Conservation (phyloP, 2,329 filamentous ascomycete species). For the Aspergillus clavatus region DNA sequence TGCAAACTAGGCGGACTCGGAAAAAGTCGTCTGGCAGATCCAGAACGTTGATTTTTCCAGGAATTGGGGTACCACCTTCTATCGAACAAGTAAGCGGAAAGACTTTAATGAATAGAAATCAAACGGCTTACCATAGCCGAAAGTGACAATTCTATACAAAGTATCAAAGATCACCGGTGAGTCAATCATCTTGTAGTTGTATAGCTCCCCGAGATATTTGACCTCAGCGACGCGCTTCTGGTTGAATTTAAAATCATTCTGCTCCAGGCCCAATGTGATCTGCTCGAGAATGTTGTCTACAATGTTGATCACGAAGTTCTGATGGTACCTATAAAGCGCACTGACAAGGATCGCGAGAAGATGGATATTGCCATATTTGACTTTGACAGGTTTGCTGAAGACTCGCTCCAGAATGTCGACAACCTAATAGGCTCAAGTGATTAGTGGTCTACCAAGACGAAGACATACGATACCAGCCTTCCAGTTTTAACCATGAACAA, state of each 20-base stretch:
- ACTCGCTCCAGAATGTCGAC: conserved; percentile 78
- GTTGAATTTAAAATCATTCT: conserved; percentile 97
- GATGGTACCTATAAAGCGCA: conserved; percentile 85
- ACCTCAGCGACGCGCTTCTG: conserved; percentile 92
- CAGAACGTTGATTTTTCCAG: conserved; percentile 69
- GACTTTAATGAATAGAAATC: background rate
- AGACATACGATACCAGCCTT: background rate
- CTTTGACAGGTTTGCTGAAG: conserved; percentile 92
- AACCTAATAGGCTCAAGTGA: conserved; percentile 45
- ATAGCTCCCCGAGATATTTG: conserved; percentile 92
- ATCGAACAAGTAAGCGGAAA: conserved; percentile 3
- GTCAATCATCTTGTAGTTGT: conserved; percentile 96
- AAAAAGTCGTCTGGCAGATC: conserved; percentile 95
- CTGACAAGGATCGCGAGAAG: conserved; percentile 84
- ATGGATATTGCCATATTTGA: conserved; percentile 96
- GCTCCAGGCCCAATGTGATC: conserved; percentile 80
- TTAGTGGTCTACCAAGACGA: background rate
- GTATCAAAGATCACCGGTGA: conserved; percentile 93
- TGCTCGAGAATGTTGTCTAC: conserved; percentile 90
- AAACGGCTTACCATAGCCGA: conserved; percentile 64
- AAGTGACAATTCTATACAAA: conserved; percentile 89
- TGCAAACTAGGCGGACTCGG: conserved; percentile 83
- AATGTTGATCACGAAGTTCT: conserved; percentile 82
- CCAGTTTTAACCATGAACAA: background rate
- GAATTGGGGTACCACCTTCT: conserved; percentile 73